Evolutionary conservation across 2,329 filamentous ascomycete species (phyloP).

Genomic region (Colletotrichum lentis): DNA sequence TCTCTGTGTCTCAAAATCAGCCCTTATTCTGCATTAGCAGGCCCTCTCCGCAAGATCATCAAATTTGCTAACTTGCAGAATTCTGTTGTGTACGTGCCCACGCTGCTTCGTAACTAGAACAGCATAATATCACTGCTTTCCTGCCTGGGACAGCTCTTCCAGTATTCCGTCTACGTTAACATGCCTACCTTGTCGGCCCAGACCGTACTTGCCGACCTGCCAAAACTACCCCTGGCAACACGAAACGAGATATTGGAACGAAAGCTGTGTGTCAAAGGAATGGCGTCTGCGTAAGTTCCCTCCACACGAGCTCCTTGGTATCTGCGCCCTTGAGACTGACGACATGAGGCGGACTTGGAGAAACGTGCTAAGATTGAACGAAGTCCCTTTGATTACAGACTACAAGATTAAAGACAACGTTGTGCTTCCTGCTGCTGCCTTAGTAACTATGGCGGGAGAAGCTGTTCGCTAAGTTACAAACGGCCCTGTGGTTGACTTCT

Average conservation of each 20-base stretch:
- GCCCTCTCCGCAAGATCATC: constrained; percentile 42
- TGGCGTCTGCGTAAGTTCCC: constrained; percentile 9
- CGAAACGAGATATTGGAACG: background rate
- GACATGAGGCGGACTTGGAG: background rate
- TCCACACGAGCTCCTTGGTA: constrained; percentile 19
- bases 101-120: constrained; percentile 36
- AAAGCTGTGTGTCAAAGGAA: constrained; percentile 50
- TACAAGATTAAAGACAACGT: constrained; percentile 54
- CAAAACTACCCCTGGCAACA: constrained; percentile 21
- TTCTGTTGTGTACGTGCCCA: constrained; percentile 37
- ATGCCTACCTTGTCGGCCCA: constrained; percentile 7
- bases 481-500: constrained; percentile 50
- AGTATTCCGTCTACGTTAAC: constrained; percentile 13
- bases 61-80: constrained; percentile 12
- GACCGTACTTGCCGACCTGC: constrained; percentile 36
- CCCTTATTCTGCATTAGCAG: constrained; percentile 42
- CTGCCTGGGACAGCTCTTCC: constrained; percentile 38
- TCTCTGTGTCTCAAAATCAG: constrained; percentile 42
- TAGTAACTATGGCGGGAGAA: constrained; percentile 19
- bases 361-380: constrained; percentile 2
- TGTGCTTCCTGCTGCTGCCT: constrained; percentile 45
- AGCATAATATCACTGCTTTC: constrained; percentile 32
- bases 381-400: constrained; percentile 51
- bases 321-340: background rate
- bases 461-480: constrained; percentile 24